phyloP scores from a whole-genome alignment of 2,329 filamentous ascomycete species.

The Colletotrichum sp. region DNA sequence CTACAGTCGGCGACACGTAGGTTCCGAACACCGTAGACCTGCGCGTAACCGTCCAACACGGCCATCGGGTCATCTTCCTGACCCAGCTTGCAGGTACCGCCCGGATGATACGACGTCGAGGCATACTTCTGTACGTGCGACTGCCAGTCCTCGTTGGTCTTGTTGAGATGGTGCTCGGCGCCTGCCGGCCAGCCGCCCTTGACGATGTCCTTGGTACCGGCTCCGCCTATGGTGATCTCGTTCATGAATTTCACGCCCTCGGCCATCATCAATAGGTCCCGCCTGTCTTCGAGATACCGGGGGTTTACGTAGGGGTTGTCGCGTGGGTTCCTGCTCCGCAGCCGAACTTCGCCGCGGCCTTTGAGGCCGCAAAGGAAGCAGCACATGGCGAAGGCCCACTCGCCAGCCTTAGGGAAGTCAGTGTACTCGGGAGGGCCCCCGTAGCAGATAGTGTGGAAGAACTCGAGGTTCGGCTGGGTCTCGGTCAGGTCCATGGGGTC shows the following conservation, averaged over 20 bases:
- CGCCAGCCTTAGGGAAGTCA: not conserved
- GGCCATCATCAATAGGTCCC: not conserved
- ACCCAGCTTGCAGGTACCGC: not conserved
- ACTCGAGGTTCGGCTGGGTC: not conserved
- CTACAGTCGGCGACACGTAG: not conserved
- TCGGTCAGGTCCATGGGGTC: not conserved
- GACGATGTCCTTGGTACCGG: not conserved
- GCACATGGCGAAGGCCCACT: not conserved
- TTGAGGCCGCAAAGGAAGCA: not conserved
- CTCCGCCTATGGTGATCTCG: not conserved
- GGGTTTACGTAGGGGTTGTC: not conserved
- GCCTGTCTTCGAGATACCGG: not conserved
- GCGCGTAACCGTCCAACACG: not conserved
- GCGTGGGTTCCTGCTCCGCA: not conserved
- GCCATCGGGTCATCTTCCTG: not conserved
- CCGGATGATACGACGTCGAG: not conserved
- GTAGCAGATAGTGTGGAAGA: not conserved
- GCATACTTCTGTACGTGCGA: not conserved
- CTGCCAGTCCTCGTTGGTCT: slow-evolving; percentile 47
- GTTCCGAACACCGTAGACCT: not conserved
- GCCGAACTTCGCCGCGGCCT: not conserved
- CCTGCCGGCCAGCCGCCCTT: not conserved
- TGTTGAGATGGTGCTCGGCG: slow-evolving; percentile 45
- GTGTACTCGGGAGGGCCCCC: not conserved
- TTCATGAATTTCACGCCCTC: not conserved